Evolutionary conservation across 2,329 filamentous ascomycete genomes (phyloP).

Genomic region (Ophiocordyceps unilateralis): DNA sequence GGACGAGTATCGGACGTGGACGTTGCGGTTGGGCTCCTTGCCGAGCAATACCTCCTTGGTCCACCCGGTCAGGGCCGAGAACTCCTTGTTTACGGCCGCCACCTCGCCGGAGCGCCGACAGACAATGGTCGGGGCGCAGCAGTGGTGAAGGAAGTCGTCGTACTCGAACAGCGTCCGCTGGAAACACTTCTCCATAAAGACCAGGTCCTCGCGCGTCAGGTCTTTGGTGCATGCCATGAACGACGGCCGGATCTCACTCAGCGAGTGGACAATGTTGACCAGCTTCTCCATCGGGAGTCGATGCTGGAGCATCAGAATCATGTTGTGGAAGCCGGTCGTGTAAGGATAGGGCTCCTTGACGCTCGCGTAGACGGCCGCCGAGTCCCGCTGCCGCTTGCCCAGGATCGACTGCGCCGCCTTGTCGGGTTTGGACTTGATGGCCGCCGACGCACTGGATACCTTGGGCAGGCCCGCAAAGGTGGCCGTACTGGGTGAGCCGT

Average conservation of each 20-base stretch:
- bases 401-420: constrained; percentile 31
- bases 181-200: constrained; percentile 97
- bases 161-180: constrained; percentile 87
- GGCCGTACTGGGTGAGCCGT: constrained; percentile 27
- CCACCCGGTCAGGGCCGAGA: constrained; percentile 91
- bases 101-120: constrained; percentile 86
- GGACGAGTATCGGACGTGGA: constrained; percentile 44
- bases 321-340: constrained; percentile 73
- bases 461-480: constrained; percentile 12
- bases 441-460: constrained; percentile 8
- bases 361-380: constrained; percentile 71
- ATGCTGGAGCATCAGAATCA: constrained; percentile 63
- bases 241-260: constrained; percentile 79
- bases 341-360: constrained; percentile 89
- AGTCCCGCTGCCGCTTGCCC: constrained; percentile 49
- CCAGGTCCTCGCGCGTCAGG: constrained; percentile 72
- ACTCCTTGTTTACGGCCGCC: constrained; percentile 91
- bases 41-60: constrained; percentile 77
- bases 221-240: constrained; percentile 85
- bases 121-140: constrained; percentile 79
- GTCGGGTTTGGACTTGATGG: constrained; percentile 24
- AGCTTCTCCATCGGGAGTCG: constrained; percentile 66
- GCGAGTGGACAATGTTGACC: constrained; percentile 66
- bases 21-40: constrained; percentile 72
- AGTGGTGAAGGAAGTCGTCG: constrained; percentile 78